Base-by-base conservation (phyloP, 106 monocot genomes). In the Dendrobium huoshanense region DNA sequence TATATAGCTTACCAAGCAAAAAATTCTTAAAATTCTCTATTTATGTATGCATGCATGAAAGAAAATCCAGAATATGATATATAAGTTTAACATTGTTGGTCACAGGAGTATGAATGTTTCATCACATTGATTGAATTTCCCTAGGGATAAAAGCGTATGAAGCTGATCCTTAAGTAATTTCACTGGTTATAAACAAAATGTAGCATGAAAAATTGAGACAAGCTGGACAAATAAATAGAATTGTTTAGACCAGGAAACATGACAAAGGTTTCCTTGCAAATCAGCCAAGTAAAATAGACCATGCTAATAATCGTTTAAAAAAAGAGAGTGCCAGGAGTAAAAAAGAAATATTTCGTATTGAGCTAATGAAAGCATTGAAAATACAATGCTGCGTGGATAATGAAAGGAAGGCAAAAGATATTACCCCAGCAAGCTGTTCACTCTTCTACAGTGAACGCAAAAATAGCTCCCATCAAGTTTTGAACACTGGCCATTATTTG, bases 361-460 rank as follows among this genome's bases (percentile, higher is more conserved):
- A 56, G 18, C 56, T 56, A 56, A 56, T 56, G 13, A 56, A 56
- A 15, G 18, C 56, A 56, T 15, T 16, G 15, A 11, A 56, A 56
- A 56, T 17, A 56, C 4, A 56, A 56, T 56, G 18, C 56, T 11
- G 56, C 15, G 56, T 56, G 19, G 15, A 56, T 17, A 16, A 45
- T 45, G 0, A 58, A 9, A 65, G 7, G 64, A 6, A 37, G 15
- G 37, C 10, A 9, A 70, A 70, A 37, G 59, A 81, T 81, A 81
- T 85, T 90, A 93, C 93, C 88, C 85, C 15, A 93, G 80, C 61
- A 93, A 82, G 41, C 85, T 84, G 81, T 90, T 87, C 72, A 78
- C 82, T 83, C 88, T 93, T 24, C 83, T 67, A 77, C 92, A 93
- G 54, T 77, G 84, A 10, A 75, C 73, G 61, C 92, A 93, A 31